Percentiles rank a stretch among this genome's conserved stretches.
Evolutionary conservation across 2,329 filamentous ascomycete species (phyloP).

Genomic region (Fusarium ambrosium): DNA sequence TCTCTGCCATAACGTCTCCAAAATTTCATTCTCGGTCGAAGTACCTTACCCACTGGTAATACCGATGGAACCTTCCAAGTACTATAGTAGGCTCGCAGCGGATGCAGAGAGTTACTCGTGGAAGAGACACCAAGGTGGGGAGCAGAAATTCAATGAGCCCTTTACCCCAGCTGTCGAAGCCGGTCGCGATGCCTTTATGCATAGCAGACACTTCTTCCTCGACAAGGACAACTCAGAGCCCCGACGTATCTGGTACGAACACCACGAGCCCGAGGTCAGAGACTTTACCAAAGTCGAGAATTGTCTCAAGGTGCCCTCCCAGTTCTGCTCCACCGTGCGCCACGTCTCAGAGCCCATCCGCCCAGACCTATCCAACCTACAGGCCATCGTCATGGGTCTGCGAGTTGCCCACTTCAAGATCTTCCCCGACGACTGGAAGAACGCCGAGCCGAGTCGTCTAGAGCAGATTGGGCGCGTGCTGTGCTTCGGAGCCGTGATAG

Average conservation of each 20-base stretch:
- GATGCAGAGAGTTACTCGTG: neutral
- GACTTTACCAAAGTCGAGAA: conserved; percentile 22
- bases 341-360: conserved; percentile 32
- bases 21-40: conserved; percentile 5
- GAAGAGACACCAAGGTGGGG: conserved; percentile 8
- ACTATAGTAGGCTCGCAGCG: conserved; percentile 5
- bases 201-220: conserved; percentile 9
- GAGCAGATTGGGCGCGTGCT: conserved; percentile 20
- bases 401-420: neutral
- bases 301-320: conserved; percentile 21
- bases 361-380: conserved; percentile 27
- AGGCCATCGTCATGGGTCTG: conserved; percentile 14
- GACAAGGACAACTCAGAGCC: conserved; percentile 15
- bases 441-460: neutral
- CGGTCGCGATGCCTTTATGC: neutral
- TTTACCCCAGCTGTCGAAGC: neutral
- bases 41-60: neutral
- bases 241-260: conserved; percentile 19
- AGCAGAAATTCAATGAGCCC: neutral
- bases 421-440: conserved; percentile 20
- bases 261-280: conserved; percentile 3
- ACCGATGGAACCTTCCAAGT: conserved; percentile 14
- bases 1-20: conserved; percentile 35
- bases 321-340: conserved; percentile 18
- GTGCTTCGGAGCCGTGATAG: conserved; percentile 31